Evolutionary conservation across 768 basidiomycete genomes (phyloP).

Genomic region (Lepiota venenata): DNA sequence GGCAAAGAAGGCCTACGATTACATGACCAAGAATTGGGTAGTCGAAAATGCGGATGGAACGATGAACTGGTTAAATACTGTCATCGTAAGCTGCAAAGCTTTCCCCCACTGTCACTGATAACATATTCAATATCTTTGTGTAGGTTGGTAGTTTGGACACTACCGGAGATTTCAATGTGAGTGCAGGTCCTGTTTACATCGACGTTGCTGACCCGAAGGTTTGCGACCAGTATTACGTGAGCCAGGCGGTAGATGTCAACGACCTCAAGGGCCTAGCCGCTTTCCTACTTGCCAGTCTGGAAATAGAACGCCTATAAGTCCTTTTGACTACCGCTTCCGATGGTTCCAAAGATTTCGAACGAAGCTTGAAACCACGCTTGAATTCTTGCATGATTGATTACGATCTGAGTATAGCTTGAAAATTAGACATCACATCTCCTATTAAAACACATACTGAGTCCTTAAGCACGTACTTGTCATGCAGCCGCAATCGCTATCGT

Average conservation of each 20-base stretch:
- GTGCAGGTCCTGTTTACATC: background rate
- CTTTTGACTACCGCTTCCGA: no score
- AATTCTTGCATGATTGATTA: no score
- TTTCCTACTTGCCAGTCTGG: slow-evolving; percentile 44
- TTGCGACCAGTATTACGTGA: slow-evolving; percentile 38
- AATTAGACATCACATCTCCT: no score
- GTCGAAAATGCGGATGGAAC: slow-evolving; percentile 39
- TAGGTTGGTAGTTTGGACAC: slow-evolving; percentile 40
- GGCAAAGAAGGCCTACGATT: slow-evolving; percentile 38
- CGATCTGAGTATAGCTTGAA: no score
- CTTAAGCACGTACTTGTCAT: no score
- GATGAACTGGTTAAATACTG: slow-evolving; percentile 43
- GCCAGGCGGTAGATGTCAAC: slow-evolving; percentile 33
- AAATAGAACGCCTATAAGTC: slow-evolving; percentile 27
- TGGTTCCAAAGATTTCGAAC: no score
- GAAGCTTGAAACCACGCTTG: no score
- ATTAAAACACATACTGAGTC: no score
- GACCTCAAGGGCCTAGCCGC: slow-evolving; percentile 46
- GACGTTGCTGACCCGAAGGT: background rate
- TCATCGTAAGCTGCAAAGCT: slow-evolving; percentile 27
- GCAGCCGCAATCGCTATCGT: no score
- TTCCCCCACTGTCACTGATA: background rate
- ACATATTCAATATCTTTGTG: background rate
- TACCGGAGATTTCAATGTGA: slow-evolving; percentile 35
- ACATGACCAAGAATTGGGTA: slow-evolving; percentile 38